Evolutionary conservation across 2,329 filamentous ascomycete genomes (phyloP), one percentile per base, ranked within the genome.

Genomic region (Zymoseptoria pseudotritici): DNA sequence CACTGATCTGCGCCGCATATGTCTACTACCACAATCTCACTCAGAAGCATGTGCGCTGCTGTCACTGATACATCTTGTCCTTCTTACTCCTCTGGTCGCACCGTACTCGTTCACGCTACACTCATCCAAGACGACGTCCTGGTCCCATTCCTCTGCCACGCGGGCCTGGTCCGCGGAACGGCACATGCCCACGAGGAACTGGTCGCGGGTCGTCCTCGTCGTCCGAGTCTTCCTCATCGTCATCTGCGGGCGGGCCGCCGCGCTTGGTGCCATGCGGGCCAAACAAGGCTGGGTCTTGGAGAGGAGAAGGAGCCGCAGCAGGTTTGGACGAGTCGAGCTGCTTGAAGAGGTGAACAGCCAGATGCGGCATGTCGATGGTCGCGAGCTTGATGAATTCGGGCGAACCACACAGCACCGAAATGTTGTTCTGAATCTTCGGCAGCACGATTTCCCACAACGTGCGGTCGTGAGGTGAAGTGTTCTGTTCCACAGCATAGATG

Each of bases 381-480:
- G 22, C 22, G 11, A 53, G 22, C 52, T 53, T 24, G 22, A 53
- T 26, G 22, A 53, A 53, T 1, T 24, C 22, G 3, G 22, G 22
- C 9, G 52, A 53, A 13, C 26, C 20, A 22, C 20, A 29, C n/a
- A 53, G 52, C 20, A 29, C 52, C 22, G 52, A 53, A 24, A 66
- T 62, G 36, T 62, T 60, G 19, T 6, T 22, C 50, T 58, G 58
- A 17, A 65, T 62, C 11, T 55, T 58, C 9, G 63, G 64, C 1
- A 62, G 17, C 22, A 66, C 29, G n/a, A 65, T 56, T 2, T 61
- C 53, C 64, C 65, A 66, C 5, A 65, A 50, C 2, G 36, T 59
- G 19, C 54, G 21, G 26, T 61, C 63, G 20, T 42, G 29, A 10
- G 56, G 56, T 1, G 57, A 54, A 3, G 61, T 59, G 57, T 56